Evolutionary conservation across 2,329 filamentous ascomycete species (phyloP), one percentile per base, ranked within the genome.

Genomic region (Huntiella moniliformis): DNA sequence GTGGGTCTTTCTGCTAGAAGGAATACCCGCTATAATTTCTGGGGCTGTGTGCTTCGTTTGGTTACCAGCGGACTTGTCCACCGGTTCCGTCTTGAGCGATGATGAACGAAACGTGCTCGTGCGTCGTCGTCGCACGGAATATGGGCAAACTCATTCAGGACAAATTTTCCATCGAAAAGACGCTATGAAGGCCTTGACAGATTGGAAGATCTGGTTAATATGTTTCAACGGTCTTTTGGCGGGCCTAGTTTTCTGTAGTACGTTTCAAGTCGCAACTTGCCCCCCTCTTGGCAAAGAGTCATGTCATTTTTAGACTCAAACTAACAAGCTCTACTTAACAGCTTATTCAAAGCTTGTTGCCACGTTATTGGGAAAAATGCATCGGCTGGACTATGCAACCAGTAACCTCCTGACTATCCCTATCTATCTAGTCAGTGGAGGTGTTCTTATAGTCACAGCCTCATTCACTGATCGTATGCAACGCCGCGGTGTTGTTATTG

Each of bases 131-230:
- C 17, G 22, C 18, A 46, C 42, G 16, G 38, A 46, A 7, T 46
- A 46, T 35, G 33, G 28, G 15, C 45, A 46, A 12, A 46, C 38
- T 12, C 33, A 10, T 10, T 33, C 16, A 5, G 44, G 16, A 3
- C 38, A 46, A 28, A 11, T 10, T 10, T 28, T 28, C 22, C 7
- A 6, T 3, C 7, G 22, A 17, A 13, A 8, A 11, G 38, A 46
- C 42, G 44, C 31, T 10, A 22, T 17, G 17, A 8, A 34, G 7
- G 44, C 38, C 2, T 7, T 31, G 11, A 10, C 15, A 4, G 32
- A 46, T 15, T 46, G 31, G 45, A 42, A 46, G 17, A 12, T 46
- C 3, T 46, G 33, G 38, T 8, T 36, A 10, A 34, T 37, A n/a
- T 40, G 33, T 22, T 11, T 46, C 3, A 16, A 28, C 3, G 16